These are phyloP conservation scores for Pseudozyma sp. DNA, from an alignment of 1,284 basidiomycete species.

Conservation along the genomic window DNA sequence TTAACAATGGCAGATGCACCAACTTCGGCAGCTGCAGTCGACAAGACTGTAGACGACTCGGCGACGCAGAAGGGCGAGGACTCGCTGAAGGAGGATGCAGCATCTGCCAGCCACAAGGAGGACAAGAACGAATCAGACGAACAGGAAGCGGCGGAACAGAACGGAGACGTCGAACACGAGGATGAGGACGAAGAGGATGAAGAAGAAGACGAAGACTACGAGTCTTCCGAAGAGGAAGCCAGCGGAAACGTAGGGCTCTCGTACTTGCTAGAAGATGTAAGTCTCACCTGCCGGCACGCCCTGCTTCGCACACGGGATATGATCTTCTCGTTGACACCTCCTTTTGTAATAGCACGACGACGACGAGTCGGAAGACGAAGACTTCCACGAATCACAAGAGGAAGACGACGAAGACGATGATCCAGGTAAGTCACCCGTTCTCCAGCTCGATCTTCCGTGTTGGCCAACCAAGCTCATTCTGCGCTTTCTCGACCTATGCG, in stretches of 20 bases:
- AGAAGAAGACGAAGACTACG: conserved; percentile 2
- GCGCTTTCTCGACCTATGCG: neutral
- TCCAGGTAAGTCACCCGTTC: conserved; percentile 21
- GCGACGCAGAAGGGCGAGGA: too few relatives aligned
- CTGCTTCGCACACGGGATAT: neutral
- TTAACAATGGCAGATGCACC: conserved; percentile 7
- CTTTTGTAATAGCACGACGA: conserved; percentile 21
- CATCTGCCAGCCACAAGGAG: neutral
- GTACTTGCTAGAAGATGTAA: conserved; percentile 41
- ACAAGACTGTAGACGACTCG: neutral
- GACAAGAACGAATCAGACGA: neutral
- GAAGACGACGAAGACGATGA: conserved; percentile 44
- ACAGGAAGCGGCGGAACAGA: neutral
- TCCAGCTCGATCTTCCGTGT: too few relatives aligned
- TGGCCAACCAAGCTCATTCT: neutral
- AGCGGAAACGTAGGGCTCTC: conserved; percentile 23
- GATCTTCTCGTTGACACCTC: neutral
- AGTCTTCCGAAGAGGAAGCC: conserved; percentile 5
- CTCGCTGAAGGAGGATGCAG: neutral
- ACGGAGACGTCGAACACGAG: conserved; percentile 1
- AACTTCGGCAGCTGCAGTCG: neutral
- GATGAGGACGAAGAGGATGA: conserved; percentile 12
- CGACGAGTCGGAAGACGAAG: conserved; percentile 35
- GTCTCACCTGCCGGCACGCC: neutral
- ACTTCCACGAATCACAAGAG: conserved; percentile 33